phyloP scores from a whole-genome alignment of 352 stramenopile genomes.

The Peronospora destructor region DNA sequence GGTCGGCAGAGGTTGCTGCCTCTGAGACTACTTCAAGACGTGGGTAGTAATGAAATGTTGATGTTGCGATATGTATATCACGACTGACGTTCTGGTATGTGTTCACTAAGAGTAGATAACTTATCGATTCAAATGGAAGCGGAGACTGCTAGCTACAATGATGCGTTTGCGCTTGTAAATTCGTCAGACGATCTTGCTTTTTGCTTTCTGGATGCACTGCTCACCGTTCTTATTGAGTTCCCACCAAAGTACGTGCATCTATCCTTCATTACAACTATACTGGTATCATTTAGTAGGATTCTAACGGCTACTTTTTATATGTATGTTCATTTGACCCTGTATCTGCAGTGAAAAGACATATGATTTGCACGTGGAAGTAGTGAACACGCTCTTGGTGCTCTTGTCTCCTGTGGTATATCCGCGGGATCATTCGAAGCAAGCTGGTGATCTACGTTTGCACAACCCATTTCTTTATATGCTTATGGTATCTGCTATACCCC shows the following conservation, averaged over 20 bases:
- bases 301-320: background rate
- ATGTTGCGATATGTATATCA: background rate
- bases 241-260: slow-evolving; percentile 41
- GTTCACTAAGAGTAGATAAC: slow-evolving; percentile 7
- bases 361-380: slow-evolving; percentile 66
- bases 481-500: slow-evolving; percentile 30
- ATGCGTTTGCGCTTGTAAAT: slow-evolving; percentile 9
- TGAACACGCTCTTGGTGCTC: slow-evolving; percentile 68
- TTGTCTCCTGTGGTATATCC: slow-evolving; percentile 59
- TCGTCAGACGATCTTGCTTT: slow-evolving; percentile 53
- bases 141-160: slow-evolving; percentile 1
- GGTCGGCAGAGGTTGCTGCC: slow-evolving; percentile 6
- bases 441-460: slow-evolving; percentile 34
- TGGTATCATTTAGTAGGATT: background rate
- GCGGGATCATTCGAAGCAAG: slow-evolving; percentile 42
- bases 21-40: slow-evolving; percentile 6
- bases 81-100: background rate
- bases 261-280: background rate
- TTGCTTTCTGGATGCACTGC: slow-evolving; percentile 58
- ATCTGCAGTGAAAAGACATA: slow-evolving; percentile 35
- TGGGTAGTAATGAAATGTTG: slow-evolving; percentile 8
- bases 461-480: slow-evolving; percentile 70
- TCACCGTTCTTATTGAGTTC: slow-evolving; percentile 54
- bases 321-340: background rate
- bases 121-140: slow-evolving; percentile 31